Evolutionary conservation across 225 moss, liverwort and hornwort species (phyloP).

Genomic region (Neckera pumila): DNA sequence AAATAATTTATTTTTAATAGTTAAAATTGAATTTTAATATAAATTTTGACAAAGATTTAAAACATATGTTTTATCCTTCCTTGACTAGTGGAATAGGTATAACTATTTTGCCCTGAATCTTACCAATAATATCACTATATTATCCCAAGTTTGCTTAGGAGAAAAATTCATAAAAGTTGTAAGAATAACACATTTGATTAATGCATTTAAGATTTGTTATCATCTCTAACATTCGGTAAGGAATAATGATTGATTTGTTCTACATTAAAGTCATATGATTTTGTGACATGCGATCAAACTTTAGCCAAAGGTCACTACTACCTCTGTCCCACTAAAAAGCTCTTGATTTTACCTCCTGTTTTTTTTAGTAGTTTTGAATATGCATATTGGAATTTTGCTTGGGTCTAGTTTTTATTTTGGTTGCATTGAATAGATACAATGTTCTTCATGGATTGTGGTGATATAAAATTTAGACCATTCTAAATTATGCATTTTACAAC

Average conservation of each 20-base stretch:
- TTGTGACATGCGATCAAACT: not conserved
- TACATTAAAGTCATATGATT: not conserved
- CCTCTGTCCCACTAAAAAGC: no score
- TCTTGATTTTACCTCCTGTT: no score
- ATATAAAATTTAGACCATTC: no score
- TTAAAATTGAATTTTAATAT: not conserved
- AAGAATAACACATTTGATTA: not conserved
- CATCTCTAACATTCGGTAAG: not conserved
- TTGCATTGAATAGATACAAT: no score
- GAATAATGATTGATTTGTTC: not conserved
- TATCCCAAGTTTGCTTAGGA: not conserved
- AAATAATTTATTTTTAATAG: no score
- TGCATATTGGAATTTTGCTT: no score
- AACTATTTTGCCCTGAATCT: not conserved
- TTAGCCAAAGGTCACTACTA: not conserved
- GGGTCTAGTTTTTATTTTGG: no score
- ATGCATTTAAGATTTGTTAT: not conserved
- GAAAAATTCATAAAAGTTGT: not conserved
- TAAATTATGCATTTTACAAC: no score
- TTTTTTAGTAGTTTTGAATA: no score
- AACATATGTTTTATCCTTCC: not conserved
- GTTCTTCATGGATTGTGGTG: no score
- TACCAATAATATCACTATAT: not conserved
- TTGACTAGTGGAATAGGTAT: rapidly evolving
- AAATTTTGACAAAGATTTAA: not conserved